Conservation (phyloP, 2,329 filamentous ascomycete species). For the Pseudocercospora cruenta region DNA sequence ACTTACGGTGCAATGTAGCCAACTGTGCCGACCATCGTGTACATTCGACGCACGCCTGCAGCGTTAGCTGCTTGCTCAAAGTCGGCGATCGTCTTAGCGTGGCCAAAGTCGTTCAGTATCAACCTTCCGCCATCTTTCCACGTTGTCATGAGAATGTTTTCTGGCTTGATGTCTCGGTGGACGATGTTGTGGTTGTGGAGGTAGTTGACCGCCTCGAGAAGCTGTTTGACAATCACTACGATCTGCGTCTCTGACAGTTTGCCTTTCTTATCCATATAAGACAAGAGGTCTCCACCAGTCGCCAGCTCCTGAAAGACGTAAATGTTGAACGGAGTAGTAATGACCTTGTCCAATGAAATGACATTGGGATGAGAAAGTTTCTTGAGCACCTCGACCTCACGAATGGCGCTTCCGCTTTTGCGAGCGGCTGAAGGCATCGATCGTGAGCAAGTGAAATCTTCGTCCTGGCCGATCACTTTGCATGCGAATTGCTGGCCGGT, state of each 20-base stretch:
- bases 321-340: constrained; percentile 56
- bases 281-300: constrained; percentile 64
- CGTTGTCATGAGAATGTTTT: constrained; percentile 65
- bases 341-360: constrained; percentile 60
- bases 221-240: constrained; percentile 59
- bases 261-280: constrained; percentile 58
- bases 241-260: constrained; percentile 55
- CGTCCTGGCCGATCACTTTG: constrained; percentile 58
- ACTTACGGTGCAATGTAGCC: constrained; percentile 64
- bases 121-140: constrained; percentile 55
- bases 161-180: constrained; percentile 66
- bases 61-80: constrained; percentile 30
- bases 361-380: constrained; percentile 64
- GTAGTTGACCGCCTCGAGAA: constrained; percentile 62
- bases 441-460: background rate
- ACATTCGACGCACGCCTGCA: constrained; percentile 51
- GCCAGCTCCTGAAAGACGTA: constrained; percentile 66
- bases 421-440: background rate
- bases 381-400: constrained; percentile 55
- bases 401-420: constrained; percentile 18
- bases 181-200: constrained; percentile 60
- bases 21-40: constrained; percentile 57
- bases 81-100: constrained; percentile 49
- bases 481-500: constrained; percentile 67
- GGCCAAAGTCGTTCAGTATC: constrained; percentile 65